A percentile compares a stretch with the other conserved stretches of the same genome.
Evolutionary conservation across 169 alveolate genomes (phyloP).

Genomic region (Plasmodium chabaudi): DNA sequence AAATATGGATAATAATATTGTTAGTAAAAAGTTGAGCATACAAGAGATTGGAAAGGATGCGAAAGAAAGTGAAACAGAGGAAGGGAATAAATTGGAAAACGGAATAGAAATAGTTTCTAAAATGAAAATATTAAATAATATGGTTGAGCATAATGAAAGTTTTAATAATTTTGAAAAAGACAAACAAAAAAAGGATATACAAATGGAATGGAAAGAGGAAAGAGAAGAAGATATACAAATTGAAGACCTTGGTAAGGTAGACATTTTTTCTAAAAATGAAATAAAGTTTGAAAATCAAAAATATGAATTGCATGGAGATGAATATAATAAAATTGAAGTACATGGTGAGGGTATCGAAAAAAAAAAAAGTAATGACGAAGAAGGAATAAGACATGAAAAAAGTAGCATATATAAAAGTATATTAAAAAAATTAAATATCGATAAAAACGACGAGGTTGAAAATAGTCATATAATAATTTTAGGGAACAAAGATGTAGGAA

Average conservation of each 20-base stretch:
- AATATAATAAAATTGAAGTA: background rate
- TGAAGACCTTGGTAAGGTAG: background rate
- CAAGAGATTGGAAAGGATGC: background rate
- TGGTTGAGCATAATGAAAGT: background rate
- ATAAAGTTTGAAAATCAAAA: too few relatives aligned
- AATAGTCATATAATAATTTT: conserved; percentile 53
- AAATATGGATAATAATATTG: background rate
- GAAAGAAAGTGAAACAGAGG: background rate
- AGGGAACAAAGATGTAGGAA: conserved; percentile 72
- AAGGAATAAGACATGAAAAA: conserved; percentile 4
- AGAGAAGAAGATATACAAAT: background rate
- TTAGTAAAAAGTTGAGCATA: background rate
- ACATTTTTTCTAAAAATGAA: background rate
- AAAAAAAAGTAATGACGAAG: background rate
- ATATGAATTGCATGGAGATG: background rate
- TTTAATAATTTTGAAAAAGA: background rate
- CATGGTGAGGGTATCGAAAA: background rate
- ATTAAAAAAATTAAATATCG: conserved; percentile 54
- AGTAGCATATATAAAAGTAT: conserved; percentile 33
- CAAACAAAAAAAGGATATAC: background rate
- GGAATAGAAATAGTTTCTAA: background rate
- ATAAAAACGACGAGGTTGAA: conserved; percentile 44
- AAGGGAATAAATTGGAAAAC: background rate
- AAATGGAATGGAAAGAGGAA: background rate
- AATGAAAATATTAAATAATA: background rate